Base-by-base conservation (phyloP, 805 yeast species). In the Candida glaebosa region DNA sequence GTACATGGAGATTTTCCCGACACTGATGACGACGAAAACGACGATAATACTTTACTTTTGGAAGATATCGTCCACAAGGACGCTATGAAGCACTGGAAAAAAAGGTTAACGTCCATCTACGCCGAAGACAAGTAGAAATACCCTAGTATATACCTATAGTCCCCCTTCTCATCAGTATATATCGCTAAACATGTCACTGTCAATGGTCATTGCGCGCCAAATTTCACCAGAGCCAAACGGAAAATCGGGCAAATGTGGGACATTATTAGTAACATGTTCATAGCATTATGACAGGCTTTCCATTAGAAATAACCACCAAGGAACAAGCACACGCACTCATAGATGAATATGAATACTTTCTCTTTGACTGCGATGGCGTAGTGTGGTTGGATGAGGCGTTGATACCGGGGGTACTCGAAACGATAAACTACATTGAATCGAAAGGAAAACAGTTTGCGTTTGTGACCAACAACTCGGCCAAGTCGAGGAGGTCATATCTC, bases 61-160 rank as follows among this genome's bases (percentile, higher is more conserved):
- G 74, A 71, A 14, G 84, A 81, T 31, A 57, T 84, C 24, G 79
- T 82, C 54, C 61, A 61, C 2, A 75, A 75, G 42, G 74, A 73
- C 7, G 42, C 76, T 24, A 82, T 78, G 57, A 60, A 67, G 42
- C 73, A 77, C 76, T 75, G 81, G 81, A 63, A 66, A 37, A 60
- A 58, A 38, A 56, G 82, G 47, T 68, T 73, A 22, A 35, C 31
- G n/a, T 24, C 38, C 10, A 17, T 24, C 8, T 35, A 35, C 16
- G 30, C 38, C 28, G 19, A 35, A 20, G 19, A 17, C 5, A 20
- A 34, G 22, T 8, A 31, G 14, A 12, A 14, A 31, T 24, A n/a
- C n/a, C n/a, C n/a, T n/a, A n/a, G n/a, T n/a, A n/a, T n/a, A n/a
- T n/a, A n/a, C n/a, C n/a, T n/a, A n/a, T n/a, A n/a, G n/a, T n/a